These are phyloP conservation scores for Mycena venus DNA, from an alignment of 768 basidiomycete genomes.

Conservation along the genomic window DNA sequence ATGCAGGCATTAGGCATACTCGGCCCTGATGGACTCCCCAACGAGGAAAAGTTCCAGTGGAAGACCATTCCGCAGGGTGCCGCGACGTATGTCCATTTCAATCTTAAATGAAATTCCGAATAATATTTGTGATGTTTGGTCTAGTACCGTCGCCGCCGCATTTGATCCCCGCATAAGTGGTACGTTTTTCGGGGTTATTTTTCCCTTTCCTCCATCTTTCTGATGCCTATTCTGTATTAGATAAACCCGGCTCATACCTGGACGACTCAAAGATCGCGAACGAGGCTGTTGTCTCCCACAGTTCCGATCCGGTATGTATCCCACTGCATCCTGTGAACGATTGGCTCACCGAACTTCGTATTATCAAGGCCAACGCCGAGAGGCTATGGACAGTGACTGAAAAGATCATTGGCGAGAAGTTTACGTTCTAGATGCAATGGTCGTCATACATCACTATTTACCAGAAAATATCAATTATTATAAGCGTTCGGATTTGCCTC, in stretches of 20 bases:
- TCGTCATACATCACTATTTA: no score
- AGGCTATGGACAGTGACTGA: slow-evolving; percentile 18
- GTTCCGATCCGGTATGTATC: slow-evolving; percentile 8
- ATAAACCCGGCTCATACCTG: slow-evolving; percentile 16
- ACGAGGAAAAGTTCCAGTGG: background rate
- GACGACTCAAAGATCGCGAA: background rate
- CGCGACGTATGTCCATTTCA: slow-evolving; percentile 5
- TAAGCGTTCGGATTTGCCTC: no score
- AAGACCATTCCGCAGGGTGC: slow-evolving; percentile 14
- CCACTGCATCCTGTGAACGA: background rate
- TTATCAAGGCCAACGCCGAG: slow-evolving; percentile 8
- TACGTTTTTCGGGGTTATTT: background rate
- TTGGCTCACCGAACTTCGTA: background rate
- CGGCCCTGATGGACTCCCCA: background rate
- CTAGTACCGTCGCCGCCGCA: slow-evolving; percentile 18
- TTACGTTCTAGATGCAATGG: background rate
- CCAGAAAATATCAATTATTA: no score
- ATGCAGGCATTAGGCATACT: background rate
- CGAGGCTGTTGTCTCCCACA: background rate
- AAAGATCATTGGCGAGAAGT: slow-evolving; percentile 15
- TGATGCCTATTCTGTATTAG: background rate
- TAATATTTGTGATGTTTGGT: background rate
- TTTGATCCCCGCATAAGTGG: slow-evolving; percentile 17
- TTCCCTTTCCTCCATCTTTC: background rate
- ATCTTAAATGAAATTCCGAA: background rate